Evolutionary conservation across 768 basidiomycete genomes (phyloP).

Genomic region (Strobilomyces echinocephalus): DNA sequence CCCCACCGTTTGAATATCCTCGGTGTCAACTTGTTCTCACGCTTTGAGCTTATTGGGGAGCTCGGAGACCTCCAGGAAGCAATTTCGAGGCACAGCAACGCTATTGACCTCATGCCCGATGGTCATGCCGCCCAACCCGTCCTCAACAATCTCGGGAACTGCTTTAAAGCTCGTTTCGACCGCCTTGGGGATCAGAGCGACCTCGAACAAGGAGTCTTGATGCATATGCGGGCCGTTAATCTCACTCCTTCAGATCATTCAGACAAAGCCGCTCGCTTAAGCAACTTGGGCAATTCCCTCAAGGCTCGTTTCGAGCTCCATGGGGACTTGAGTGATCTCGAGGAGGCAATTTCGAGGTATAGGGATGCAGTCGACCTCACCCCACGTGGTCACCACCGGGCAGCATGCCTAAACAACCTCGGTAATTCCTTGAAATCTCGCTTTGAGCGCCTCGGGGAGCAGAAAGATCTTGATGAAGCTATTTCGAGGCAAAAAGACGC

Average conservation of each 20-base stretch:
- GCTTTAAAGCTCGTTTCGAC: background rate
- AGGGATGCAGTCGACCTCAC: too few species aligned
- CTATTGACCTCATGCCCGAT: background rate
- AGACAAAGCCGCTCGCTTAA: background rate
- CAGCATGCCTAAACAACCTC: too few species aligned
- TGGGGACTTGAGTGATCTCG: background rate
- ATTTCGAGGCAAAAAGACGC: too few species aligned
- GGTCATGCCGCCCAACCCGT: constrained; percentile 36
- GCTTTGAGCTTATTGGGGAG: too few species aligned
- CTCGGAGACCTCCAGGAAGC: too few species aligned
- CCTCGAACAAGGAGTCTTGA: background rate
- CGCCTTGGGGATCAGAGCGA: background rate
- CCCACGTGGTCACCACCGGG: background rate
- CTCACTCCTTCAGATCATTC: background rate
- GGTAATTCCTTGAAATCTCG: too few species aligned
- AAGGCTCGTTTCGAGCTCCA: background rate
- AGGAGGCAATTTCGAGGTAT: background rate
- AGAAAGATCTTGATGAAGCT: too few species aligned
- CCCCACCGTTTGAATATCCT: too few species aligned
- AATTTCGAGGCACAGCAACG: too few species aligned
- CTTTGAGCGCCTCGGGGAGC: too few species aligned
- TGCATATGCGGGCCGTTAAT: background rate
- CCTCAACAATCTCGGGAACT: background rate
- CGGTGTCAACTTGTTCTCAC: too few species aligned
- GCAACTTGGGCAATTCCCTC: background rate